phyloP scores from a whole-genome alignment of 1,139 yeast species.

The Taphrina pruni region DNA sequence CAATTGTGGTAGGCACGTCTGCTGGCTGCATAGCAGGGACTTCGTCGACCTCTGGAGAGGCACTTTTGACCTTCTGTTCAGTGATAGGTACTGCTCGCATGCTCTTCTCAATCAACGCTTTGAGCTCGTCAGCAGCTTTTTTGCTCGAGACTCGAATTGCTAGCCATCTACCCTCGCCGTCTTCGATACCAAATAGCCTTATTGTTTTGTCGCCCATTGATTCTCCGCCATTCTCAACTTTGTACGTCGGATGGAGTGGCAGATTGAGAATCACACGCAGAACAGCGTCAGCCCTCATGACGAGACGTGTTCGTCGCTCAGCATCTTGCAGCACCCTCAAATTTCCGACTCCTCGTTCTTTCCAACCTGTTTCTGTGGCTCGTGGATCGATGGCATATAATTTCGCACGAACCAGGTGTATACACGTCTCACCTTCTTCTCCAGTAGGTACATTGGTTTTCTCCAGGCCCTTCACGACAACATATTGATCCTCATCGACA shows the following conservation, averaged over 20 bases:
- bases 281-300: constrained; percentile 91
- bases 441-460: constrained; percentile 61
- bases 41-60: neutral
- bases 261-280: constrained; percentile 81
- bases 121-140: constrained; percentile 23
- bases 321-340: constrained; percentile 65
- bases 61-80: neutral
- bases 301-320: constrained; percentile 47
- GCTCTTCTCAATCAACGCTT: neutral
- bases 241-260: constrained; percentile 55
- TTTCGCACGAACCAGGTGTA: constrained; percentile 75
- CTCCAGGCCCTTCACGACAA: constrained; percentile 35
- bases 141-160: constrained; percentile 33
- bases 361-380: constrained; percentile 72
- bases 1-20: neutral
- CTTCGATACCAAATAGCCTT: constrained; percentile 31
- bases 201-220: constrained; percentile 37
- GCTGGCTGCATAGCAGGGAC: neutral
- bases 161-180: constrained; percentile 32
- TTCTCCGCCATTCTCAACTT: constrained; percentile 37
- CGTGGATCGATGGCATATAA: constrained; percentile 72
- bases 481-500: constrained; percentile 39
- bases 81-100: neutral
- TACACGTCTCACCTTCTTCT: constrained; percentile 80
- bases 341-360: constrained; percentile 90